These are phyloP conservation scores for Pisolithus microcarpus DNA, from an alignment of 768 basidiomycete genomes.

Conservation along the genomic window DNA sequence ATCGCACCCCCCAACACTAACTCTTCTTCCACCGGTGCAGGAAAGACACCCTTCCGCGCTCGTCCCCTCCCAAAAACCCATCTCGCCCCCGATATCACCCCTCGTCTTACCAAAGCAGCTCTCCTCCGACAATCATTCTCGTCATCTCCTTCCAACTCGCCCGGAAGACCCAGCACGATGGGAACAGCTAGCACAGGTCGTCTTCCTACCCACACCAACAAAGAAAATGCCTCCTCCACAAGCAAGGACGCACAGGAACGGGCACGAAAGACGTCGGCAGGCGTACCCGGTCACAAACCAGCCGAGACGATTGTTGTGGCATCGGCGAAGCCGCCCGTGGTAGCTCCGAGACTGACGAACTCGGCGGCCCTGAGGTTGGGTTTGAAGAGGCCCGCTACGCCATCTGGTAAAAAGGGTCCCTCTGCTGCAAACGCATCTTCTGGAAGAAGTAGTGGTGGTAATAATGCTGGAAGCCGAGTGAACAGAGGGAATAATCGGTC, in stretches of 20 bases:
- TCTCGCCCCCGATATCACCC: constrained; percentile 59
- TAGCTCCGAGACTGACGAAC: constrained; percentile 69
- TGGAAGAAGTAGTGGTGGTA: too few relatives aligned
- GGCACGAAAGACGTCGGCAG: constrained; percentile 56
- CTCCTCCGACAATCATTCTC: constrained; percentile 55
- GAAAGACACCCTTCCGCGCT: constrained; percentile 54
- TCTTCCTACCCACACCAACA: constrained; percentile 22
- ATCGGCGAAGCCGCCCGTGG: constrained; percentile 62
- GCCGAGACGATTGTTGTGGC: constrained; percentile 60
- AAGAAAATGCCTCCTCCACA: constrained; percentile 25
- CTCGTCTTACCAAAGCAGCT: constrained; percentile 70
- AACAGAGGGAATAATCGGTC: constrained; percentile 8
- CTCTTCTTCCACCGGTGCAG: constrained; percentile 26
- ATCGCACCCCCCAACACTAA: constrained; percentile 22
- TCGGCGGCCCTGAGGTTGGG: constrained; percentile 68
- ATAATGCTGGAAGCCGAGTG: constrained; percentile 3
- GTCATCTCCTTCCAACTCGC: constrained; percentile 33
- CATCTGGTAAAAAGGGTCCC: constrained; percentile 33
- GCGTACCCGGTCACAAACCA: constrained; percentile 81
- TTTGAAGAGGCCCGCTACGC: constrained; percentile 31
- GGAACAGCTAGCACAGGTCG: constrained; percentile 28
- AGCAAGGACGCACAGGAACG: constrained; percentile 57
- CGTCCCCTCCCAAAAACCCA: constrained; percentile 59
- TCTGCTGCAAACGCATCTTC: constrained; percentile 23
- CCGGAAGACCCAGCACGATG: constrained; percentile 18